A percentile compares a stretch with the other conserved stretches of the same genome.
phyloP scores from a whole-genome alignment of 495 filamentous ascomycete species.

The Aspergillus sclerotiicarbonarius region DNA sequence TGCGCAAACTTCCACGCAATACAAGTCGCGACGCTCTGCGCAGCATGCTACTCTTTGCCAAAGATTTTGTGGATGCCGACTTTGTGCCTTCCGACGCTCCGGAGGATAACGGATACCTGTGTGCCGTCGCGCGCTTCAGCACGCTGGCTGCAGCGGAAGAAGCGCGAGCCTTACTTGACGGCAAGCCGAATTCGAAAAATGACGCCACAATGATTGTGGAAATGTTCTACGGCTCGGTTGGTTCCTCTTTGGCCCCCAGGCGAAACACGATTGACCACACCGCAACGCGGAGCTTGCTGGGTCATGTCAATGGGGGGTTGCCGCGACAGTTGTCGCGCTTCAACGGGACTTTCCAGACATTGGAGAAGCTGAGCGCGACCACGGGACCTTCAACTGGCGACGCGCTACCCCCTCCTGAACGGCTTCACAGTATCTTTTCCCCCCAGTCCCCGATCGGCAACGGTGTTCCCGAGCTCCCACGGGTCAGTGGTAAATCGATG shows the following conservation, averaged over 20 bases:
- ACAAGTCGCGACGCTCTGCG: slow-evolving; percentile 70
- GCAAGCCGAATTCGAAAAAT: slow-evolving; percentile 72
- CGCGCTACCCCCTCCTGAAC: slow-evolving; percentile 58
- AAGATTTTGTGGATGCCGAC: slow-evolving; percentile 74
- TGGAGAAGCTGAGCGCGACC: slow-evolving; percentile 69
- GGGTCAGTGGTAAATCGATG: slow-evolving; percentile 75
- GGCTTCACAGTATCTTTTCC: slow-evolving; percentile 74
- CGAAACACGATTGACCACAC: slow-evolving; percentile 63
- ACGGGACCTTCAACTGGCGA: slow-evolving; percentile 52
- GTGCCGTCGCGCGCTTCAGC: slow-evolving; percentile 74
- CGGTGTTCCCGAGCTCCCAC: slow-evolving; percentile 64
- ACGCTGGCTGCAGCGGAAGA: slow-evolving; percentile 70
- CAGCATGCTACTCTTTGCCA: slow-evolving; percentile 81
- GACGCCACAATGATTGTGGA: slow-evolving; percentile 80
- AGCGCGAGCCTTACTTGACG: slow-evolving; percentile 71
- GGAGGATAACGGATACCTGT: slow-evolving; percentile 69
- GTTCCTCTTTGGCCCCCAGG: slow-evolving; percentile 39
- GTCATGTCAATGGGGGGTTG: slow-evolving; percentile 53
- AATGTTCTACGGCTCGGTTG: slow-evolving; percentile 52
- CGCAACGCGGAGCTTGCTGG: slow-evolving; percentile 46
- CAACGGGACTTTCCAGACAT: slow-evolving; percentile 71
- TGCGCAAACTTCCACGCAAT: slow-evolving; percentile 74
- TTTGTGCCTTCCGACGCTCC: slow-evolving; percentile 63
- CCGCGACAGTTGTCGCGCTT: slow-evolving; percentile 74
- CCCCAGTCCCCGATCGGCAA: slow-evolving; percentile 82